Evolutionary conservation across 1,284 basidiomycete genomes (phyloP).

Genomic region (Moniliella sp.): DNA sequence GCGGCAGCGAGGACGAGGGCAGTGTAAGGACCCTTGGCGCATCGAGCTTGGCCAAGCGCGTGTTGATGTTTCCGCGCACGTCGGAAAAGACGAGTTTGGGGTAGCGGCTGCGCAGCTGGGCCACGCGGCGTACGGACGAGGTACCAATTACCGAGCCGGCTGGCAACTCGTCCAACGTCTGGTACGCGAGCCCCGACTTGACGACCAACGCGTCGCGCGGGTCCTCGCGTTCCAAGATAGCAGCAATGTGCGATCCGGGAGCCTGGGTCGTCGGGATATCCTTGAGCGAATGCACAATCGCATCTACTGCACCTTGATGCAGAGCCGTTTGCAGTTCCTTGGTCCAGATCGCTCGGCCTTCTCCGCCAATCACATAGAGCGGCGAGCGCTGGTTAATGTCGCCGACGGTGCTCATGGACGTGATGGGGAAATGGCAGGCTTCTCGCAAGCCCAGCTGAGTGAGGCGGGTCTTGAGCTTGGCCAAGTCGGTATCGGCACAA

Average conservation of each 20-base stretch:
- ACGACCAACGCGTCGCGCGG: conserved; percentile 74
- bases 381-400: conserved; percentile 63
- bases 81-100: conserved; percentile 65
- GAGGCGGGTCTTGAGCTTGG: background rate
- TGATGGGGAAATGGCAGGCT: conserved; percentile 36
- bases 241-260: conserved; percentile 61
- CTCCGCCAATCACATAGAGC: conserved; percentile 39
- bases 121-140: conserved; percentile 72
- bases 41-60: conserved; percentile 76
- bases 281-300: conserved; percentile 81
- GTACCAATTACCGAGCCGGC: conserved; percentile 77
- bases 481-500: background rate
- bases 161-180: conserved; percentile 59
- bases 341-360: conserved; percentile 66
- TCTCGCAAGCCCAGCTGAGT: conserved; percentile 1
- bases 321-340: conserved; percentile 76
- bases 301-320: conserved; percentile 52
- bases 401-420: conserved; percentile 70
- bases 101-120: conserved; percentile 62
- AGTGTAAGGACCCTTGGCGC: conserved; percentile 59
- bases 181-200: conserved; percentile 54
- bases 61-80: conserved; percentile 42
- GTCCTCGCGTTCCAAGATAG: conserved; percentile 67
- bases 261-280: conserved; percentile 77
- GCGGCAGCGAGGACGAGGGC: conserved; percentile 84